Evolutionary conservation across 1,139 yeast genomes (phyloP), one percentile per base, ranked within the genome.

Genomic region (Candida sanyaensis): DNA sequence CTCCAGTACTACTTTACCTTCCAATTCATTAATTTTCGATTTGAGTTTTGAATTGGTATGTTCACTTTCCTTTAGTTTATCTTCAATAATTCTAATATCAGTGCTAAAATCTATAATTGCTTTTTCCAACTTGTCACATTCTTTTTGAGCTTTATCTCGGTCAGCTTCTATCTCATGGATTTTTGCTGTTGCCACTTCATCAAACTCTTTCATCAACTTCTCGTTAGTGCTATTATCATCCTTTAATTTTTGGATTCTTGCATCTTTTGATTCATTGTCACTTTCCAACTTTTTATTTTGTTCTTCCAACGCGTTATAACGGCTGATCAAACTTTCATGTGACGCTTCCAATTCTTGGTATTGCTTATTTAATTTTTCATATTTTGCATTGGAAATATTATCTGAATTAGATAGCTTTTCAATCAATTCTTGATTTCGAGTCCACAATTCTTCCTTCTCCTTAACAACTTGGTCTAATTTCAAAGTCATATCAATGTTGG

Each of bases 191-290:
- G 58, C 41, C 7, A 46, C 50, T 2, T 42, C 31, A 8, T 54
- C 53, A 37, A 55, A 53, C 36, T 50, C 55, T 3, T 46, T 26
- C 24, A 56, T 59, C 44, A 64, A 52, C 27, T 48, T 49, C 21
- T 56, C 63, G 46, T 64, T 54, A 42, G 63, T 51, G 58, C 55
- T 46, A 63, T 68, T 49, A 63, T 58, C 44, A 55, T 59, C 48
- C 58, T 51, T 34, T 71, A 55, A 49, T 40, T 53, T 37, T 26
- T 36, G 28, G 13, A 32, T 32, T 6, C 10, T n/a, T n/a, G 36
- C 10, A n/a, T 32, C 36, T 10, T 32, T 32, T 2, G 5, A 17
- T 30, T 45, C 39, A 23, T 44, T 32, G 43, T 48, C 23, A 45
- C 31, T 30, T 40, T 43, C 34, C 28, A 48, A 12, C 13, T 48